Base-by-base conservation (phyloP, 2,329 filamentous ascomycete genomes). In the Xylaria digitata region DNA sequence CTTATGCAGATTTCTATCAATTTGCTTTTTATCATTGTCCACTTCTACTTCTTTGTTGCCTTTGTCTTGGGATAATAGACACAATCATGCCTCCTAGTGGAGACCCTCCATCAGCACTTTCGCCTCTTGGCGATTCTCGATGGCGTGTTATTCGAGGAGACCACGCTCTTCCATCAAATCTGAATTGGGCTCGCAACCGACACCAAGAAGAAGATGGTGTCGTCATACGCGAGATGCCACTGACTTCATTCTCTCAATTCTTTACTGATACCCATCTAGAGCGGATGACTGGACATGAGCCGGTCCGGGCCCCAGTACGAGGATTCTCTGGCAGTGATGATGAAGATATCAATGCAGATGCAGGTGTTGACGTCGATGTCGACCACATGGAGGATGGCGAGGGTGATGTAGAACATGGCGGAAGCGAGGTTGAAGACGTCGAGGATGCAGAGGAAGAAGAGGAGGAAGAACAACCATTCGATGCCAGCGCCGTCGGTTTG, bases 401-500 rank as follows among this genome's bases (percentile, higher is more conserved):
- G 13, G 74, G 70, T 6, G 75, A 77, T 17, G 74, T 74, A 13
- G 71, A 72, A 15, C 70, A 69, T n/a, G 76, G 73, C 3, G 72
- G 57, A 34, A 77, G 77, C n/a, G 76, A 79, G 11, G 65, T 46
- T 30, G 81, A 80, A 0, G 76, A 78, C 13, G 78, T 70, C 5
- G 78, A 78, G 3, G 77, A 79, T 6, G 79, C 82, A 34, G 80
- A 80, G 23, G 75, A 74, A 11, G 79, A 80, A 23, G 75, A 74
- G 9, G 79, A 82, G n/a, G 80, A 80, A 19, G 75, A 74, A 19
- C 70, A 75, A 4, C 75, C 77, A 0, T 86, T 89, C 59, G 83
- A 89, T 63, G 82, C 88, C 15, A 80, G 83, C 19, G 84, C 84
- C 19, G 76, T 85, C 11, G 84, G 89, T 49, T 82, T 95, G 68